Base-by-base conservation (phyloP, 495 filamentous ascomycete genomes). In the Aspergillus coremiiformis region DNA sequence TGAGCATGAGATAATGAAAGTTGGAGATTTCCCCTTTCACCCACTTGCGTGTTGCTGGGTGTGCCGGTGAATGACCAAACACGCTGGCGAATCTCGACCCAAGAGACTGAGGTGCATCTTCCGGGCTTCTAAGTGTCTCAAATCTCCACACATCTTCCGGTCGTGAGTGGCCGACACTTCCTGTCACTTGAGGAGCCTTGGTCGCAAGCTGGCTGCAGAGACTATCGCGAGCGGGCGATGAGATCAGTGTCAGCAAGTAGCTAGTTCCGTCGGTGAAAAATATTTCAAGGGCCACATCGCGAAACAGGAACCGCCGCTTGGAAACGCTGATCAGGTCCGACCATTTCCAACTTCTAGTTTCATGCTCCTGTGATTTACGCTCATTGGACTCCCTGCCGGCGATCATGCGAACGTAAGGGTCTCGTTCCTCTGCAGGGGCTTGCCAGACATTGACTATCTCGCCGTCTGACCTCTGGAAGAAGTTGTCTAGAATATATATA, bases 221-320 rank as follows among this genome's bases (percentile, higher is more conserved):
- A 37, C 87, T 85, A 66, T 97, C 87, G 60, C 94, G 80, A 52
- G 81, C 76, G 32, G 71, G 64, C 0, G 83, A 75, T 29, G 85
- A 87, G 39, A 86, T 84, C 2, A 89, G 84, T 0, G 90, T 96
- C 26, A 98, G 68, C 22, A 98, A 77, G 65, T 95, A 98, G 69
- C 94, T 98, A 39, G 88, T 83, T 10, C 93, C 93, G 70, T 98
- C 94, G 0, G 89, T 86, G 64, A 98, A 98, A 73, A 98, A 98
- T 2, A 96, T 77, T 63, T 98, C 93, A 24, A 97, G 81, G 0
- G 87, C 90, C 32, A 97, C 93, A 64, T 97, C 93, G 21, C 93
- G 86, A 67, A 96, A 96, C 1, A 98, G 73, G 68, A 96, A 98
- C 21, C 91, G 84, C 12, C 93, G 80, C 67, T 97, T 97, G 12